Evolutionary conservation across 225 moss, liverwort and hornwort genomes (phyloP).

Genomic region (Physcomitrellopsis africana): DNA sequence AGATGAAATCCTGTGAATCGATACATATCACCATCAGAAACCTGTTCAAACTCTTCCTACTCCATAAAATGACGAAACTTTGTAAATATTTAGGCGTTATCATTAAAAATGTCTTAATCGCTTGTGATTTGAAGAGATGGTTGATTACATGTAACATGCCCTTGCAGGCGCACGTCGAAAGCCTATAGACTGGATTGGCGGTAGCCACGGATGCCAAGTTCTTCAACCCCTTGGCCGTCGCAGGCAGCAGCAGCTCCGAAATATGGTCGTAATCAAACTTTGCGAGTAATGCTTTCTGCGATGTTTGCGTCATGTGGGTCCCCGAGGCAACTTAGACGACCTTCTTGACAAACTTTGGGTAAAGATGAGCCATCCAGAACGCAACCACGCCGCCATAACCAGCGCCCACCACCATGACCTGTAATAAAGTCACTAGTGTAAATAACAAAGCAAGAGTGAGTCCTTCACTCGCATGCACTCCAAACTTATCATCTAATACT

Average conservation of each 20-base stretch:
- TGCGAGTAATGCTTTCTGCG: constrained; percentile 51
- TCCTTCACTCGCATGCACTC: no score
- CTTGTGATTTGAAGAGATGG: background rate
- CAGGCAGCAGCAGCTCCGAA: constrained; percentile 69
- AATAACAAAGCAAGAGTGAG: no score
- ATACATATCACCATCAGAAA: background rate
- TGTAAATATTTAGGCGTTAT: background rate
- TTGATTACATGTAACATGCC: constrained; percentile 54
- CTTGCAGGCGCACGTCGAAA: constrained; percentile 57
- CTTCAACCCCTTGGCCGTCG: constrained; percentile 60
- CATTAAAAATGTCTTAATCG: background rate
- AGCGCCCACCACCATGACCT: constrained; percentile 68
- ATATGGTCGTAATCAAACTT: constrained; percentile 44
- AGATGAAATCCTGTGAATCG: constrained; percentile 30
- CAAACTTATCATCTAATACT: no score
- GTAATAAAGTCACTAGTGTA: background rate
- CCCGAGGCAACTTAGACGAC: constrained; percentile 62
- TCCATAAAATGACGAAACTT: background rate
- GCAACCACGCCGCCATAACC: constrained; percentile 83
- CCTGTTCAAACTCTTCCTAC: background rate
- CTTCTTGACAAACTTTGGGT: constrained; percentile 65
- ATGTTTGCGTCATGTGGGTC: constrained; percentile 46
- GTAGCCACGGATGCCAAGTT: constrained; percentile 51
- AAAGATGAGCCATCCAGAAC: constrained; percentile 75
- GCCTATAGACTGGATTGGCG: constrained; percentile 28